phyloP scores from a whole-genome alignment of 108 stramenopile genomes.

The Chaetoceros muelleri region DNA sequence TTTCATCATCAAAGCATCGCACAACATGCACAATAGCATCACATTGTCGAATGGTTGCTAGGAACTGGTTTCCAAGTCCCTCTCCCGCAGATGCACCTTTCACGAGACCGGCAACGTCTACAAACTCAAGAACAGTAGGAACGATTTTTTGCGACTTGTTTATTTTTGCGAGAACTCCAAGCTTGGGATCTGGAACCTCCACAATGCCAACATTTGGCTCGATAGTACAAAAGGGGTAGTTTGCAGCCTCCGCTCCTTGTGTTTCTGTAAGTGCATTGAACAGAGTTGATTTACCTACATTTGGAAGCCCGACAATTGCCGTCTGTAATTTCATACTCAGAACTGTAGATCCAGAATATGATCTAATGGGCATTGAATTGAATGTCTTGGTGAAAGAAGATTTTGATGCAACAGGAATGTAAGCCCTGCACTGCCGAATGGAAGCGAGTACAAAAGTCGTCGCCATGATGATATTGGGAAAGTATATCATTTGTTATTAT shows the following conservation, averaged over 20 bases:
- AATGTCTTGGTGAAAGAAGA: neutral
- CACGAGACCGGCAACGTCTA: slow-evolving; percentile 98
- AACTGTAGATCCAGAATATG: slow-evolving; percentile 25
- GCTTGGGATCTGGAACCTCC: slow-evolving; percentile 82
- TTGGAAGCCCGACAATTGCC: slow-evolving; percentile 94
- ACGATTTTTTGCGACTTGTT: slow-evolving; percentile 80
- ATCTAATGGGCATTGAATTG: neutral
- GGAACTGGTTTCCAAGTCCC: slow-evolving; percentile 98
- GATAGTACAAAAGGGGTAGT: slow-evolving; percentile 85
- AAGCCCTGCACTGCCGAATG: neutral
- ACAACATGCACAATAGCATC: slow-evolving; percentile 75
- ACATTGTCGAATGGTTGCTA: slow-evolving; percentile 92
- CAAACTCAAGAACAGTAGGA: slow-evolving; percentile 92
- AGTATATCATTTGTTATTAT: neutral
- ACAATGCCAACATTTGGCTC: slow-evolving; percentile 96
- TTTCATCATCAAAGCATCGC: slow-evolving; percentile 96
- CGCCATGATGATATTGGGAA: neutral
- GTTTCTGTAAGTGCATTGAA: slow-evolving; percentile 97
- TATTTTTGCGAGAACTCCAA: slow-evolving; percentile 60
- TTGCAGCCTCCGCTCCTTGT: slow-evolving; percentile 60
- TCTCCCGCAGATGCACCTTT: slow-evolving; percentile 96
- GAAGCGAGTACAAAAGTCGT: neutral
- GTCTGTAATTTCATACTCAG: slow-evolving; percentile 84
- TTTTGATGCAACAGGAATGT: neutral
- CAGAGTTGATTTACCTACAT: slow-evolving; percentile 95